These are phyloP conservation scores for Penicillium antarcticum DNA, from an alignment of 495 filamentous ascomycete genomes.

Conservation along the genomic window DNA sequence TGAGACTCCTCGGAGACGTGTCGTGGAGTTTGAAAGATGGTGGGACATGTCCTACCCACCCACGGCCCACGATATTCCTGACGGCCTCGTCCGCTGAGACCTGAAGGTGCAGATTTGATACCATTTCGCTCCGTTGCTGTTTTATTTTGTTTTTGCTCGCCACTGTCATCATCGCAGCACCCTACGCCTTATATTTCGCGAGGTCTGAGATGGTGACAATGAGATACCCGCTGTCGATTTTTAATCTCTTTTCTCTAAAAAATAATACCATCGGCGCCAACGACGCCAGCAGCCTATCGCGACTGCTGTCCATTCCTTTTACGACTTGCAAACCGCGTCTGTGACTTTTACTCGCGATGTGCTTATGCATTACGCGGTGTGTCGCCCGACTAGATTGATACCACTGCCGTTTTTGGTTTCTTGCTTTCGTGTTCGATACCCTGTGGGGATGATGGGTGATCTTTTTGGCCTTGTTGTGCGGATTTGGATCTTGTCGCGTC, in stretches of 20 bases:
- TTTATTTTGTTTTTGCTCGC: constrained; percentile 27
- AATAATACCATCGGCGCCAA: constrained; percentile 14
- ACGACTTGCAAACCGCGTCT: constrained; percentile 39
- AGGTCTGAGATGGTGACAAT: constrained; percentile 19
- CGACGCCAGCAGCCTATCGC: constrained; percentile 11
- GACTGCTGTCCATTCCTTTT: constrained; percentile 34
- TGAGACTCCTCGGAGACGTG: constrained; percentile 20
- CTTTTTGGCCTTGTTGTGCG: constrained; percentile 4
- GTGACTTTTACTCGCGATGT: constrained; percentile 29
- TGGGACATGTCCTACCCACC: constrained; percentile 34
- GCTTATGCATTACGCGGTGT: constrained; percentile 38
- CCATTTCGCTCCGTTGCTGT: constrained; percentile 14
- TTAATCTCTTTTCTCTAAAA: constrained; percentile 14
- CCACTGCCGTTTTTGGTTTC: constrained; percentile 37
- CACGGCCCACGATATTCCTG: constrained; percentile 12
- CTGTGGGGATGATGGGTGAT: constrained; percentile 33
- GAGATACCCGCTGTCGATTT: constrained; percentile 39
- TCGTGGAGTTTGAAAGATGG: constrained; percentile 44
- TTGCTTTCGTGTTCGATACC: constrained; percentile 37
- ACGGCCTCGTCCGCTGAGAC: constrained; percentile 9
- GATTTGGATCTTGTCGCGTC: constrained; percentile 3
- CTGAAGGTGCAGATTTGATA: constrained; percentile 25
- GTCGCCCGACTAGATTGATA: constrained; percentile 52
- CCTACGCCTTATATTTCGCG: neutral
- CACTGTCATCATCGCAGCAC: constrained; percentile 16